Percentiles rank a stretch among this genome's conserved stretches.
Conservation (phyloP, 164 flowering plant species). For the Vitis cinerea region DNA sequence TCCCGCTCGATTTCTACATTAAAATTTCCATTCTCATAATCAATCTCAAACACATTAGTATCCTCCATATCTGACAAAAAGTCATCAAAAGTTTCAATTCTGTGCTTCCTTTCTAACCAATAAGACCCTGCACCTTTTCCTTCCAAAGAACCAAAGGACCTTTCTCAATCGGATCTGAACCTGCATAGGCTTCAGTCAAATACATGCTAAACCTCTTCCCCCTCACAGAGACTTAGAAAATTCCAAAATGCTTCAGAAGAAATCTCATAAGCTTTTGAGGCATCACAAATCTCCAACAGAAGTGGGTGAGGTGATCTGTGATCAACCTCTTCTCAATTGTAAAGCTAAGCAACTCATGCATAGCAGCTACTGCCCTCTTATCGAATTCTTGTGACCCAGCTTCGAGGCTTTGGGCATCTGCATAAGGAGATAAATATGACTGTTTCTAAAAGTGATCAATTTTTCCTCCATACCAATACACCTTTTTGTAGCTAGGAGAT, state of each 20-base stretch:
- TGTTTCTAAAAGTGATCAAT: slow-evolving; percentile 78
- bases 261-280: slow-evolving; percentile 93
- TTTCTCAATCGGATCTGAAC: slow-evolving; percentile 77
- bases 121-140: slow-evolving; percentile 63
- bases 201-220: slow-evolving; percentile 86
- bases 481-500: slow-evolving; percentile 62
- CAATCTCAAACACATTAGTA: neutral
- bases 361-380: slow-evolving; percentile 86
- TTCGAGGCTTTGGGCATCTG: slow-evolving; percentile 66
- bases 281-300: slow-evolving; percentile 71
- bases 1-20: too few relatives aligned
- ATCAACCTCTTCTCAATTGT: slow-evolving; percentile 80
- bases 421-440: slow-evolving; percentile 85
- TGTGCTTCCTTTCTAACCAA: slow-evolving; percentile 66
- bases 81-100: slow-evolving; percentile 48
- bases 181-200: slow-evolving; percentile 83
- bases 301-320: slow-evolving; percentile 87
- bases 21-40: too few relatives aligned
- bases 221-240: slow-evolving; percentile 92
- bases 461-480: slow-evolving; percentile 55
- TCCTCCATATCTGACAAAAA: slow-evolving; percentile 52
- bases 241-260: slow-evolving; percentile 82
- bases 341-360: slow-evolving; percentile 92
- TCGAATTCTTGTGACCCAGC: slow-evolving; percentile 88
- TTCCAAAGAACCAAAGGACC: slow-evolving; percentile 80